These are phyloP conservation scores for Chrysoporthe deuterocubensis DNA, from an alignment of 2,329 filamentous ascomycete genomes.

Conservation along the genomic window DNA sequence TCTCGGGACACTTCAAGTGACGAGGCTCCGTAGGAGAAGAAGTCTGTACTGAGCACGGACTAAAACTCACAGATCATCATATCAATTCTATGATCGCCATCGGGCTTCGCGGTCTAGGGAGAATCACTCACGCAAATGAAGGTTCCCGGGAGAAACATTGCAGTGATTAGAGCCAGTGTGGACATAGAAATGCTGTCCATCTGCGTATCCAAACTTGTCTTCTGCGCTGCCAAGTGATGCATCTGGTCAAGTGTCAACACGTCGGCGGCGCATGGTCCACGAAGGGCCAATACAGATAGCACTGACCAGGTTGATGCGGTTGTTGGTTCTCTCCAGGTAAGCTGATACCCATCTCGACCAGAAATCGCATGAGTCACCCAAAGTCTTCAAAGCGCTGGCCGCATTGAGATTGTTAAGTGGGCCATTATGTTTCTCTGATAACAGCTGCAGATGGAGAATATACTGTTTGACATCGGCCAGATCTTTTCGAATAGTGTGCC, in stretches of 20 bases:
- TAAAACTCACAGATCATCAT: not conserved
- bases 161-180: not conserved
- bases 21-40: not conserved
- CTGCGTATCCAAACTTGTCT: not conserved
- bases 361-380: not conserved
- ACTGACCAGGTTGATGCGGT: not conserved
- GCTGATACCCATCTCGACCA: conserved; percentile 4
- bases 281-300: not conserved
- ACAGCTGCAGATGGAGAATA: not conserved
- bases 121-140: not conserved
- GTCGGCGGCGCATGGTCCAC: not conserved
- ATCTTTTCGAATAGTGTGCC: not conserved
- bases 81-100: too few species aligned
- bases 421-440: not conserved
- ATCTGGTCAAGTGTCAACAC: not conserved
- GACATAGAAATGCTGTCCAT: conserved; percentile 5
- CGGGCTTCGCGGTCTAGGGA: not conserved
- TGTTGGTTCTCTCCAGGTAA: conserved; percentile 8
- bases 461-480: not conserved
- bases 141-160: not conserved
- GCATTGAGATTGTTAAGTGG: not conserved
- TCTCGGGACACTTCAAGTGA: not conserved
- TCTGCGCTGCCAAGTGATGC: conserved; percentile 1
- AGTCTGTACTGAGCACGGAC: not conserved
- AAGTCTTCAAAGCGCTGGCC: not conserved